These are phyloP conservation scores for Phytophthora crassamura DNA, from an alignment of 352 stramenopile genomes.

Conservation along the genomic window DNA sequence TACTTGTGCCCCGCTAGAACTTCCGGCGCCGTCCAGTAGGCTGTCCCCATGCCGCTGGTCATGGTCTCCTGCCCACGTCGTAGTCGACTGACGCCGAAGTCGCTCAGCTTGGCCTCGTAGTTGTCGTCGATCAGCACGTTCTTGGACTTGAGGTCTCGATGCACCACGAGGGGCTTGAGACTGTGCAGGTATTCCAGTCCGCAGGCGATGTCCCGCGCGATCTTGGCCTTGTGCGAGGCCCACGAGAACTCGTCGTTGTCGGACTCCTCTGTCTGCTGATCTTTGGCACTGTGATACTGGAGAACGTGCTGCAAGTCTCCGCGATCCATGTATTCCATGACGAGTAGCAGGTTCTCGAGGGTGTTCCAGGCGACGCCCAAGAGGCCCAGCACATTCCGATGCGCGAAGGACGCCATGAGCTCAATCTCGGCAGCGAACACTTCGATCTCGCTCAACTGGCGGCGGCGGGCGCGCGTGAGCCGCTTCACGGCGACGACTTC, in stretches of 20 bases:
- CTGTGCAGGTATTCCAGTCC: constrained; percentile 40
- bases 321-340: constrained; percentile 55
- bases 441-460: constrained; percentile 29
- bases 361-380: constrained; percentile 50
- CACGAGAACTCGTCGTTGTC: constrained; percentile 27
- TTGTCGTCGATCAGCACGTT: constrained; percentile 60
- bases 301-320: constrained; percentile 54
- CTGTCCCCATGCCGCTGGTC: constrained; percentile 42
- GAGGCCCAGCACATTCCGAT: constrained; percentile 47
- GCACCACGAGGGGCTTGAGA: constrained; percentile 46
- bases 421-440: constrained; percentile 52
- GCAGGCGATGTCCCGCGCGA: constrained; percentile 30
- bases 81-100: constrained; percentile 44
- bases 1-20: constrained; percentile 49
- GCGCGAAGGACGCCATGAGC: constrained; percentile 43
- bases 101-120: too few relatives aligned
- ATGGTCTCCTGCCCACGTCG: constrained; percentile 31
- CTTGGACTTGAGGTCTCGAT: constrained; percentile 81
- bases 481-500: constrained; percentile 55
- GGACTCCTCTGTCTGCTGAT: not conserved
- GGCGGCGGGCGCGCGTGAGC: constrained; percentile 31
- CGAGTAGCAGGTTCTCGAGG: constrained; percentile 48
- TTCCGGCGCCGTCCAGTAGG: constrained; percentile 55
- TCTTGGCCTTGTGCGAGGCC: constrained; percentile 26
- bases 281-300: constrained; percentile 24